Conservation (phyloP, 495 filamentous ascomycete species). For the Trichoderma erinaceum region DNA sequence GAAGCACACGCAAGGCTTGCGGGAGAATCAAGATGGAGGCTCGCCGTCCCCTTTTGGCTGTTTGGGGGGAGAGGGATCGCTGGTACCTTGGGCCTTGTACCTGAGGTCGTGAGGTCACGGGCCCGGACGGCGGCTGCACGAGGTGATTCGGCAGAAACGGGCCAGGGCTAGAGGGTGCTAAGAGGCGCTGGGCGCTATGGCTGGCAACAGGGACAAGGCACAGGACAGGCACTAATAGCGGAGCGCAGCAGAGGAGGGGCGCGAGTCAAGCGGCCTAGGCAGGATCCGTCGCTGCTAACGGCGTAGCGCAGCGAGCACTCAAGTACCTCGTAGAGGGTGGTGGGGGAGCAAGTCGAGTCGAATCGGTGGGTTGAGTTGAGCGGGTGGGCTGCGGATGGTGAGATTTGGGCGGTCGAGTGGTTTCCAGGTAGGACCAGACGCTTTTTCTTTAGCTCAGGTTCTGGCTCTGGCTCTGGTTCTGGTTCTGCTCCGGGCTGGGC, state of each 20-base stretch:
- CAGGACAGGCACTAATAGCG: not conserved
- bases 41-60: constrained; percentile 3
- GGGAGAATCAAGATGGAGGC: not conserved
- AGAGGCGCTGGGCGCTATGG: not conserved
- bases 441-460: no score
- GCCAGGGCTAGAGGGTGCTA: not conserved
- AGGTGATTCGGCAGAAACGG: constrained; percentile 3
- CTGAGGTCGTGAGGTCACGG: constrained; percentile 13
- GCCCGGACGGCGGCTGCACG: not conserved
- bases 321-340: not conserved
- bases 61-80: not conserved
- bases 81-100: constrained; percentile 4
- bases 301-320: not conserved
- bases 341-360: not conserved
- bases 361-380: not conserved
- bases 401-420: not conserved
- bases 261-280: constrained; percentile 8
- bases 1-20: constrained; percentile 12
- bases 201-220: not conserved
- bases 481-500: not conserved
- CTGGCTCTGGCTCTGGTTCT: no score
- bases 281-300: not conserved
- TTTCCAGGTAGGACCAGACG: no score
- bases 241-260: not conserved
- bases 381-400: not conserved